Evolutionary conservation across 768 basidiomycete species (phyloP), one percentile per base, ranked within the genome.

Genomic region (Hypholoma sublateritium): DNA sequence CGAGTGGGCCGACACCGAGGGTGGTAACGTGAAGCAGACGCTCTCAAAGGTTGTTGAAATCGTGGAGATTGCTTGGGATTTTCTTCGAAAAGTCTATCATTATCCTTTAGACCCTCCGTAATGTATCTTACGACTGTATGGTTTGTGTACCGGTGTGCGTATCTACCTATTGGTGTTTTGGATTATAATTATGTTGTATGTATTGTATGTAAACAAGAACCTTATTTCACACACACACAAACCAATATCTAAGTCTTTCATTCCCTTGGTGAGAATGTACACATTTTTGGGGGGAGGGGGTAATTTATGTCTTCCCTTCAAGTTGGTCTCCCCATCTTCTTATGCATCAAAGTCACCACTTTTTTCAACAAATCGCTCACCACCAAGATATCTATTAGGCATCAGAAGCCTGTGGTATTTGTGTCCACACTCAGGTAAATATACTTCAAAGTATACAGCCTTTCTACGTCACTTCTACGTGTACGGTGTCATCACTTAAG

Each of bases 51-150:
- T 82, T n/a, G 62, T 76, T 54, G 65, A 69, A 32, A 70, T 77
- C 5, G 52, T 80, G 47, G 74, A 73, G 49, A 68, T 70, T 16
- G 67, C 79, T 4, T 86, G 81, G 80, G 70, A 77, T 56, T 50
- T 83, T n/a, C 65, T 79, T 42, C 72, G 77, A 62, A 80, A 68
- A 69, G 69, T 77, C 22, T 80, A 82, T 63, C 82, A 86, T 65
- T 87, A 82, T 59, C 85, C 84, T 0, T 58, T 86, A 59, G 77
- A 80, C 58, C 83, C 83, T 41, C 77, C 80, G 36, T 74, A 67
- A 61, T 55, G n/a, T 24, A 16, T 43, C 11, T 25, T 43, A 12
- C 50, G 13, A 13, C 16, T 32, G 24, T 39, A 25, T 36, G 16
- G 13, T 32, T 11, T 34, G 47, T 61, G 19, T 39, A 9, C 16